phyloP scores from a whole-genome alignment of 2,329 filamentous ascomycete species.

The Didymellaceae sp. region DNA sequence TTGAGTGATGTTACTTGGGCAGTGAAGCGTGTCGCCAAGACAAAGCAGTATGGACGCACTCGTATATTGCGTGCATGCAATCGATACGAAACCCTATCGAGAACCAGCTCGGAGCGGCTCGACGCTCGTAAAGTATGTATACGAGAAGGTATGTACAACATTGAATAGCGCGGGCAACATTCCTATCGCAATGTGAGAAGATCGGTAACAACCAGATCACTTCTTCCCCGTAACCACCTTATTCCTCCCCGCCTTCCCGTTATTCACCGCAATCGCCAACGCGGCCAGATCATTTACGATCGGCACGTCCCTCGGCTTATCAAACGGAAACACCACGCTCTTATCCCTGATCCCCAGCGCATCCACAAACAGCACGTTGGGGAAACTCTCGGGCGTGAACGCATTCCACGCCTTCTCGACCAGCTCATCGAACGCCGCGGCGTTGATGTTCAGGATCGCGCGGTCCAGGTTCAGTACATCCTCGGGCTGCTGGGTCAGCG shows the following conservation, averaged over 20 bases:
- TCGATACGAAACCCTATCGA: too few species aligned
- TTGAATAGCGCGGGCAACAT: too few species aligned
- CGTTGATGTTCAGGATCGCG: slow-evolving; percentile 44
- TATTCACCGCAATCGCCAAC: slow-evolving; percentile 48
- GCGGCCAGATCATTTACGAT: slow-evolving; percentile 40
- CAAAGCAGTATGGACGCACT: too few species aligned
- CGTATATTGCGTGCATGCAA: too few species aligned
- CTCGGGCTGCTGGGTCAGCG: slow-evolving; percentile 43
- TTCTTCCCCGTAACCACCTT: slow-evolving; percentile 29
- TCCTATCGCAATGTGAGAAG: too few species aligned
- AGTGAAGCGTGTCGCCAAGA: too few species aligned
- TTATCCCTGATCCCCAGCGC: slow-evolving; percentile 43
- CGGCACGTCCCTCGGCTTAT: slow-evolving; percentile 30
- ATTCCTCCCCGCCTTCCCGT: slow-evolving; percentile 42
- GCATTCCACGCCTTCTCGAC: slow-evolving; percentile 42
- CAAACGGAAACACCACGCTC: slow-evolving; percentile 39
- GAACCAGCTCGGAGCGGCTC: too few species aligned
- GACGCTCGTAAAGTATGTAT: too few species aligned
- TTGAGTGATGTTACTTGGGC: too few species aligned
- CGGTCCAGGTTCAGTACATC: slow-evolving; percentile 43
- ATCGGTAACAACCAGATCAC: neutral
- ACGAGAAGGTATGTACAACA: neutral
- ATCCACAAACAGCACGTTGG: slow-evolving; percentile 48
- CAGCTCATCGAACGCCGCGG: slow-evolving; percentile 39
- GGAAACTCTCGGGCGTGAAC: slow-evolving; percentile 43